Evolutionary conservation across 345 rosid species (phyloP), one percentile per base, ranked within the genome.

Genomic region (Acer campestre): DNA sequence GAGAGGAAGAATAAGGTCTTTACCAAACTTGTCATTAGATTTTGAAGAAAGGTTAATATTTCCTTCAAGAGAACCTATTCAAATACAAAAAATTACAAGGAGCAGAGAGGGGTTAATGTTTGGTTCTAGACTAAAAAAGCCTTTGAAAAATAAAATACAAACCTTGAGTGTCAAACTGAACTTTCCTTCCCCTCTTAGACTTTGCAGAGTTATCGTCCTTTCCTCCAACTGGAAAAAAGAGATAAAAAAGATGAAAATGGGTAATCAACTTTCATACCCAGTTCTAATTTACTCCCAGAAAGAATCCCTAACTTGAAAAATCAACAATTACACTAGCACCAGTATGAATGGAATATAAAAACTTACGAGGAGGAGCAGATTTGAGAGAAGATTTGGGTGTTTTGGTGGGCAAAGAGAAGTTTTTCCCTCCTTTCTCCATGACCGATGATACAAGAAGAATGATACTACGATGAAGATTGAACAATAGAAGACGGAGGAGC

Each of bases 401-500:
- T 58, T 77, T 86, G 61, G 74, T 29, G 66, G 93, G 88, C 14
- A 86, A 59, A n/a, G 91, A 85, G 42, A 82, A 80, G 67, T 88
- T 90, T 83, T 83, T 89, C 31, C 98, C 97, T 81, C 95, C 95
- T 79, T 93, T 95, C 76, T 90, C 98, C 66, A 71, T 68, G 63
- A 31, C 35, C 35, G 35, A 31, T 4, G 35, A 31, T 31, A 31
- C 31, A 31, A 31, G 35, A 31, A 31, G 6, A 31, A 31, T 31
- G 35, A 31, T 31, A 31, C 35, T 31, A 31, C 35, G 35, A 31
- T 31, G 5, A 31, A 31, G 35, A 31, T 31, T 31, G 5, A 31
- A 31, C 35, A 3, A 31, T 0, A 0, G 35, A 31, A 31, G 35
- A 31, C 4, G 35, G 35, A 31, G 46, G 46, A 42, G 46, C 7